Base-by-base conservation (phyloP, 129 eudicot genomes). In the Arctium minus region DNA sequence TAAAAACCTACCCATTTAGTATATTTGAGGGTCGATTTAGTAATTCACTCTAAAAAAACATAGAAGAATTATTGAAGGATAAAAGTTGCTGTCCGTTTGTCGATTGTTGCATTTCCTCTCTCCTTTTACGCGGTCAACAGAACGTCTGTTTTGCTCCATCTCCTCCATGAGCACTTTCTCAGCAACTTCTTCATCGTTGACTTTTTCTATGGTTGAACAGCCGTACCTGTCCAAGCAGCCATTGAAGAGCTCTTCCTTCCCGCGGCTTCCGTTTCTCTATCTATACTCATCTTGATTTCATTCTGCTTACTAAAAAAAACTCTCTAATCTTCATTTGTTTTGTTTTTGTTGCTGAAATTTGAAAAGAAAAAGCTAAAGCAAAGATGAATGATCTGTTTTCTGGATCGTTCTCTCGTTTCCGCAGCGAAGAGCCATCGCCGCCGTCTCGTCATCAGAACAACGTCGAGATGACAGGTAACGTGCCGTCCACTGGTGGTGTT, bases 311-410 rank as follows among this genome's bases (percentile, higher is more conserved):
- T 39, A 35, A 37, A 5, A 72, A 5, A 15, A 77, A 17, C 35
- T 38, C 27, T 15, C 38, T 32, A 44, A 69, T 79, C 35, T 30
- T 68, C 40, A 32, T 29, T 46, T 46, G 11, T 79, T 39, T 31
- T 68, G n/a, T 3, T 67, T 40, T 69, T 69, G 33, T 3, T 79
- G 44, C 76, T 18, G 15, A 71, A 70, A 70, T 60, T 60, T 22
- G 8, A 60, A 60, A 15, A 60, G 8, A 4, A 56, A 13, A 56
- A 56, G 8, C 8, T 4, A 15, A 37, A 44, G 6, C 35, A 15
- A 74, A 42, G 17, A 94, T 94, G 98, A 94, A 94, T 72, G 93
- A 94, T 83, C 90, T 93, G 15, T 92, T 92, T 75, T 92, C 94
- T 9, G 90, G 89, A 36, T 92, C 98, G 4, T 92, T 94, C 86